These are phyloP conservation scores for Apiospora hydei DNA, from an alignment of 2,329 filamentous ascomycete species.

Conservation along the genomic window DNA sequence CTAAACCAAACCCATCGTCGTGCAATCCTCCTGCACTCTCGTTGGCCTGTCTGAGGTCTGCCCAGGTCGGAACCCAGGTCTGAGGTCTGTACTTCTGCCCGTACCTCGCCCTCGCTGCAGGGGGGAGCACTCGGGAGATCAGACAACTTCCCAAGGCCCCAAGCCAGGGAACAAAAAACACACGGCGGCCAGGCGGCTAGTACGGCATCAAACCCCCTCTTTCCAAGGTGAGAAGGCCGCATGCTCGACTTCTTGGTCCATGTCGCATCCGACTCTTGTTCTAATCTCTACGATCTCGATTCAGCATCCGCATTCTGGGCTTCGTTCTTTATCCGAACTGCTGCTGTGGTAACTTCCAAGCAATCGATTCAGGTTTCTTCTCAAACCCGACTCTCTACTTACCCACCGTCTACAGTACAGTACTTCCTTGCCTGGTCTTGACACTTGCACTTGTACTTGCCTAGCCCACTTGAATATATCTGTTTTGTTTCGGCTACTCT, in stretches of 20 bases:
- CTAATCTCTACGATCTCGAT: slow-evolving; percentile 29
- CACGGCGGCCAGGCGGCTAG: neutral
- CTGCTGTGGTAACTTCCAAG: neutral
- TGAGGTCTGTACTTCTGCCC: neutral
- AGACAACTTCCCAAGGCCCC: slow-evolving; percentile 13
- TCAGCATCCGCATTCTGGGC: slow-evolving; percentile 18
- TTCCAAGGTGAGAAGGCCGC: slow-evolving; percentile 17
- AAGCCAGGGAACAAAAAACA: neutral
- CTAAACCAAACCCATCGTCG: slow-evolving; percentile 8
- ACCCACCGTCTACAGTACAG: neutral
- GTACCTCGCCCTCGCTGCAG: neutral
- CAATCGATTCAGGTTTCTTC: slow-evolving; percentile 34
- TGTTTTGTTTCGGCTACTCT: slow-evolving; percentile 20
- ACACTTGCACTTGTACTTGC: slow-evolving; percentile 2
- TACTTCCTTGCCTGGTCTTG: slow-evolving; percentile 5
- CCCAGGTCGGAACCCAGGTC: neutral
- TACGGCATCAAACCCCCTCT: slow-evolving; percentile 17
- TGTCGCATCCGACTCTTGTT: slow-evolving; percentile 33
- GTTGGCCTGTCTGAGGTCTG: slow-evolving; percentile 16
- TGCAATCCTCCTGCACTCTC: slow-evolving; percentile 17
- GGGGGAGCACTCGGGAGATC: slow-evolving; percentile 5
- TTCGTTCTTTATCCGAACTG: slow-evolving; percentile 27
- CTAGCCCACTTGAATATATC: slow-evolving; percentile 15
- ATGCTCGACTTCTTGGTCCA: slow-evolving; percentile 30
- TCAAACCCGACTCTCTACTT: slow-evolving; percentile 26